Evolutionary conservation across 2,329 filamentous ascomycete species (phyloP).

Genomic region (Diaporthe citri): DNA sequence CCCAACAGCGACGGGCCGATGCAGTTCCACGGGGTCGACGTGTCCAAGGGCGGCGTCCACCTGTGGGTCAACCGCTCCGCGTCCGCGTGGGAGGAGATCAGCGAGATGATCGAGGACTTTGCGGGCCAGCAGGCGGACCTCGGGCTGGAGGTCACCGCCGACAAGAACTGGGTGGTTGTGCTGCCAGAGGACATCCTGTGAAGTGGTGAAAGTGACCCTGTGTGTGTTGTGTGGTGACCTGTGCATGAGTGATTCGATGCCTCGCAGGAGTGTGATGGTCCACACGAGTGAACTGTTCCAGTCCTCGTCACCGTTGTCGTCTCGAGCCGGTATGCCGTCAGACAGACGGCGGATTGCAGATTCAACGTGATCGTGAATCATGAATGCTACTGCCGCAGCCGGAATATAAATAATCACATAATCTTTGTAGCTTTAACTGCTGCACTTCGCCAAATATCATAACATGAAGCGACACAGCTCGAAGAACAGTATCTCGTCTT

Average conservation of each 20-base stretch:
- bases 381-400: background rate
- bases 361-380: background rate
- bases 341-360: background rate
- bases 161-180: slow-evolving; percentile 61
- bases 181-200: slow-evolving; percentile 54
- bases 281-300: background rate
- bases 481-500: background rate
- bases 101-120: slow-evolving; percentile 53
- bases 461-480: background rate
- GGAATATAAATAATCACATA: slow-evolving; percentile 1
- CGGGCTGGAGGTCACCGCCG: slow-evolving; percentile 54
- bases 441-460: background rate
- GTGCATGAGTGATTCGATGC: background rate
- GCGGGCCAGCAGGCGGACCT: slow-evolving; percentile 51
- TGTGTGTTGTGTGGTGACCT: background rate
- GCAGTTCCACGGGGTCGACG: slow-evolving; percentile 59
- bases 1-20: slow-evolving; percentile 58
- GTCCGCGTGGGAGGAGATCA: slow-evolving; percentile 50
- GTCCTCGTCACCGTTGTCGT: background rate
- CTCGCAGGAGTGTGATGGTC: background rate
- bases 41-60: slow-evolving; percentile 55
- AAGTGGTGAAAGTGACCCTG: background rate
- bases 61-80: slow-evolving; percentile 57
- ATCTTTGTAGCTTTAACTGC: background rate
- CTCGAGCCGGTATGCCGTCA: background rate